These are phyloP conservation scores for Phialophora macrospora DNA, from an alignment of 2,329 filamentous ascomycete species.

Conservation along the genomic window DNA sequence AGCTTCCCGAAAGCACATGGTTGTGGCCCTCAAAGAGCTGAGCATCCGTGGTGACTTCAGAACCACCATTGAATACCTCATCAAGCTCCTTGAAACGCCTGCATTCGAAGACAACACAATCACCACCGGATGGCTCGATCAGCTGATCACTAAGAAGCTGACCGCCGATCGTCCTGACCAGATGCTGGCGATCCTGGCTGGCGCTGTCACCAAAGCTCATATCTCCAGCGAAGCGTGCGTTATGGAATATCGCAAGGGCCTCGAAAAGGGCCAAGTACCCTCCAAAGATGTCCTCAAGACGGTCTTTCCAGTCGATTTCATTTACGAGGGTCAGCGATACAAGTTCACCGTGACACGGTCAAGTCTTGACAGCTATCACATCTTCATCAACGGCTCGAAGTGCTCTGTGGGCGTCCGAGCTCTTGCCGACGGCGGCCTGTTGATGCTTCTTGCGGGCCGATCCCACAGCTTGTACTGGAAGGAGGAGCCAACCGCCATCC, in stretches of 20 bases:
- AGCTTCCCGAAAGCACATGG: constrained; percentile 98
- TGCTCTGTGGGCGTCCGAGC: constrained; percentile 90
- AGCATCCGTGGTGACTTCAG: constrained; percentile 99
- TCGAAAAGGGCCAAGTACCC: constrained; percentile 97
- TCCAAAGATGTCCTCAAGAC: constrained; percentile 97
- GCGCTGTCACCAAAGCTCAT: constrained; percentile 93
- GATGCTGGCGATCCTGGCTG: constrained; percentile 91
- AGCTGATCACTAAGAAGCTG: constrained; percentile 96
- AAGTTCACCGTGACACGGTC: constrained; percentile 97
- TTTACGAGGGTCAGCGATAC: constrained; percentile 94
- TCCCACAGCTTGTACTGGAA: constrained; percentile 99
- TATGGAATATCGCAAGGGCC: constrained; percentile 79
- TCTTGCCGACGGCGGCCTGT: constrained; percentile 88
- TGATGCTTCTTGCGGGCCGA: constrained; percentile 86
- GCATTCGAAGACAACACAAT: constrained; percentile 99
- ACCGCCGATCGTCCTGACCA: constrained; percentile 94
- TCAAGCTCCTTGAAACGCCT: constrained; percentile 97
- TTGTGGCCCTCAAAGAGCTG: constrained; percentile 95
- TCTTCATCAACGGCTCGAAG: constrained; percentile 99
- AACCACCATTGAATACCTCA: constrained; percentile 97
- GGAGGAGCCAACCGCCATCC: constrained; percentile 94
- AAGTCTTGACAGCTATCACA: constrained; percentile 89
- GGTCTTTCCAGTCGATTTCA: constrained; percentile 96
- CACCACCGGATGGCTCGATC: constrained; percentile 97
- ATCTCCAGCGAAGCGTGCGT: constrained; percentile 90